Evolutionary conservation across 2,329 filamentous ascomycete genomes (phyloP).

Genomic region (Orbilia ellipsospora): DNA sequence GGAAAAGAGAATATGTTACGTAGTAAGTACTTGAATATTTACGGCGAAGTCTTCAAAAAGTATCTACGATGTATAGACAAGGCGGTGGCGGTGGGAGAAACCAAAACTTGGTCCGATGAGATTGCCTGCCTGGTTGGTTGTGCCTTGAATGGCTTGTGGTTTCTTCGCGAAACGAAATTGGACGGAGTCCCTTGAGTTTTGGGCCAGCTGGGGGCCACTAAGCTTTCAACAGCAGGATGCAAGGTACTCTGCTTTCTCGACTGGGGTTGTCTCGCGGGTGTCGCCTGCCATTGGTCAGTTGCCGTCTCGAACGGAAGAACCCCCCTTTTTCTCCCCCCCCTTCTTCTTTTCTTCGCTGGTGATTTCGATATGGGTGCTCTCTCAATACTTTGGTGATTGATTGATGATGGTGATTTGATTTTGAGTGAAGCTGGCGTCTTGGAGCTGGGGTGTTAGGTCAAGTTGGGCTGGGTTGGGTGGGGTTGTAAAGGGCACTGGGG

Average conservation of each 20-base stretch:
- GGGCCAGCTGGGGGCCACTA: constrained; percentile 4
- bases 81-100: neutral
- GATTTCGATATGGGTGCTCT: too few species aligned
- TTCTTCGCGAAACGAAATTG: constrained; percentile 45
- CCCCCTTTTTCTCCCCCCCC: constrained; percentile 2
- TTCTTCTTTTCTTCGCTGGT: neutral
- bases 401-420: too few species aligned
- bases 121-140: constrained; percentile 17
- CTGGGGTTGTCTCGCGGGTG: constrained; percentile 27
- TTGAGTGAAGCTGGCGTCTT: neutral
- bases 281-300: constrained; percentile 27
- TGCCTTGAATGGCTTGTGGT: constrained; percentile 16
- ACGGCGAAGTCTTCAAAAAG: neutral
- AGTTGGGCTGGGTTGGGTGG: too few species aligned
- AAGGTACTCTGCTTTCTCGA: constrained; percentile 27
- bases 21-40: neutral
- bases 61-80: neutral
- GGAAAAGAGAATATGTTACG: neutral
- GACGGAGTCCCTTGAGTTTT: constrained; percentile 34
- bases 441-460: neutral
- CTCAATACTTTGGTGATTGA: neutral
- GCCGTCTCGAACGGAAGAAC: neutral
- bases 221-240: constrained; percentile 44
- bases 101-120: neutral
- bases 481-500: too few species aligned